These are phyloP conservation scores for Linanthus parryae DNA, from an alignment of 148 eudicot genomes.

Conservation along the genomic window DNA sequence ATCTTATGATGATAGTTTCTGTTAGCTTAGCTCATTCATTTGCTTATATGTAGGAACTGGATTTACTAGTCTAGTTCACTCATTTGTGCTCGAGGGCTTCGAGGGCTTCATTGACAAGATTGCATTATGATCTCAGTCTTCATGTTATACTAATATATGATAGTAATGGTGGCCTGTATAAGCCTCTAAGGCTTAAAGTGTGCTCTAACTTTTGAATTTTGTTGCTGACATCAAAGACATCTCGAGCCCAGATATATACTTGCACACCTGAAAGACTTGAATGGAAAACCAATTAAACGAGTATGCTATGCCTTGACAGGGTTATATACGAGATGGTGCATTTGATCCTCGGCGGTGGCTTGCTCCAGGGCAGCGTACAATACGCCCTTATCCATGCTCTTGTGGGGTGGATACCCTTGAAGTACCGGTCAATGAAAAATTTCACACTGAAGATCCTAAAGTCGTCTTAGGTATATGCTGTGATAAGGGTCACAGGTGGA, in stretches of 20 bases:
- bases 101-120: slow-evolving; percentile 1
- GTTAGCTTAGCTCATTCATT: no score
- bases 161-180: no score
- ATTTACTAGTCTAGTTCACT: no score
- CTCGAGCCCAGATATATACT: no score
- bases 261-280: no score
- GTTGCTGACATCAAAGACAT: no score
- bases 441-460: slow-evolving; percentile 40
- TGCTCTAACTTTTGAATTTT: no score
- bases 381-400: slow-evolving; percentile 63
- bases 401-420: slow-evolving; percentile 59
- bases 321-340: slow-evolving; percentile 77
- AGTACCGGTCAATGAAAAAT: slow-evolving; percentile 59
- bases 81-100: no score
- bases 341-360: slow-evolving; percentile 94
- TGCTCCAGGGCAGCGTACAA: slow-evolving; percentile 84
- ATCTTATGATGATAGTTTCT: no score
- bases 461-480: slow-evolving; percentile 59
- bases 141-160: no score
- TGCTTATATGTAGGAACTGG: no score
- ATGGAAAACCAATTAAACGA: background rate
- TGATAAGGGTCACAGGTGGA: slow-evolving; percentile 96
- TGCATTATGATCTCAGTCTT: background rate
- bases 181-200: no score
- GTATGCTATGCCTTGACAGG: slow-evolving; percentile 20